These are phyloP conservation scores for Periconia macrospinosa DNA, from an alignment of 2,329 filamentous ascomycete genomes.

Conservation along the genomic window DNA sequence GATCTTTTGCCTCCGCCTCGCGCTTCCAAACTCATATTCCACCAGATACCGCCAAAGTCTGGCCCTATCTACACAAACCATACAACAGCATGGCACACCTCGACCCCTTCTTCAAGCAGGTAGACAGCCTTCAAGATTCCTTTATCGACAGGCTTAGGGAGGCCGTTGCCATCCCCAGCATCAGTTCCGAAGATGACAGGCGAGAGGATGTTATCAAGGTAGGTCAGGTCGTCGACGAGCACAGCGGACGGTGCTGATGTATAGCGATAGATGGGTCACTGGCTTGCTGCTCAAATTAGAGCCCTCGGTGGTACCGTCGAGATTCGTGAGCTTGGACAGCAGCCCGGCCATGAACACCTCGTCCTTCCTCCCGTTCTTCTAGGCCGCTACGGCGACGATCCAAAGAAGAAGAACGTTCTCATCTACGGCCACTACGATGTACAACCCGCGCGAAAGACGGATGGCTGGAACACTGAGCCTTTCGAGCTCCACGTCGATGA, in stretches of 20 bases:
- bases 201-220: constrained; percentile 87
- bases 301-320: constrained; percentile 84
- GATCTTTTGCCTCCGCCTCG: constrained; percentile 9
- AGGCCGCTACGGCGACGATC: constrained; percentile 87
- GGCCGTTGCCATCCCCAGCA: constrained; percentile 93
- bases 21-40: not conserved
- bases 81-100: constrained; percentile 78
- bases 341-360: constrained; percentile 86
- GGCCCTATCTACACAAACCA: constrained; percentile 53
- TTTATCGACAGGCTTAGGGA: constrained; percentile 90
- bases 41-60: constrained; percentile 20
- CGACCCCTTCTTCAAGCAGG: constrained; percentile 90
- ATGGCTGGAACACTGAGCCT: constrained; percentile 94
- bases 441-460: constrained; percentile 87
- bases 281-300: constrained; percentile 80
- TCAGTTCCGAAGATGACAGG: constrained; percentile 88
- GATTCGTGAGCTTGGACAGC: constrained; percentile 83
- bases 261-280: constrained; percentile 77
- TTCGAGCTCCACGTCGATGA: constrained; percentile 86
- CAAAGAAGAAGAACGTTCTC: constrained; percentile 90
- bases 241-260: not conserved
- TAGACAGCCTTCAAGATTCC: constrained; percentile 74
- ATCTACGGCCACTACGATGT: constrained; percentile 99
- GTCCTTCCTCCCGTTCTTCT: constrained; percentile 91
- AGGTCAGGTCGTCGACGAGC: constrained; percentile 16